Evolutionary conservation across 1,284 basidiomycete species (phyloP), one percentile per base, ranked within the genome.

Genomic region (Heterobasidion occidentale): DNA sequence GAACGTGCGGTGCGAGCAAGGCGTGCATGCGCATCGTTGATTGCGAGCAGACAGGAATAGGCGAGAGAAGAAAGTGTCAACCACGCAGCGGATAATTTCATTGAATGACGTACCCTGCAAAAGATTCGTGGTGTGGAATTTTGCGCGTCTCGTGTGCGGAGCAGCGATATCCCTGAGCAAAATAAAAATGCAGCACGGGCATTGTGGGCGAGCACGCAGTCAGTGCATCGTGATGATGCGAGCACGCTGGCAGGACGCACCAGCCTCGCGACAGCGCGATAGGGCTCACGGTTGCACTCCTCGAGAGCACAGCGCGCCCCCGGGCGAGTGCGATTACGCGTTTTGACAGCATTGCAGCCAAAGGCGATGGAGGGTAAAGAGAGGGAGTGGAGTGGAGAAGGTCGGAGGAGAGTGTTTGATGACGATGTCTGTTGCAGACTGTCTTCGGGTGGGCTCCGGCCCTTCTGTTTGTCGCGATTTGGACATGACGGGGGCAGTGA

Each of bases 51-150:
- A 42, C 52, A 27, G 34, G 46, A 27, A 44, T 14, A 44, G n/a
- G 14, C 12, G 44, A 34, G 15, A 34, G 27, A 27, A 27, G 27
- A 27, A 27, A 27, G 27, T 4, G 6, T 27, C 27, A 27, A 27
- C 27, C 27, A 27, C 27, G 27, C 27, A 0, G 27, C 36, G 38
- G 44, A 44, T 46, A 14, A 17, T 7, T 20, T 15, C 52, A 35
- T 17, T n/a, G 36, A 27, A 38, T 55, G 19, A 68, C 78, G 56
- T 59, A 89, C 87, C 88, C 74, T 85, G 77, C 60, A 90, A 65
- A 57, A 88, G 77, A 64, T 74, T 77, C 55, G 85, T 81, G 9
- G 83, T 81, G 65, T 90, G 87, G 67, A 90, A 88, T 56, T 81
- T 75, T 20, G 86, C 79, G 55, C 75, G 75, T 63, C 72, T 74